Evolutionary conservation across 2,329 filamentous ascomycete genomes (phyloP).

Genomic region (Fusarium mangiferae): DNA sequence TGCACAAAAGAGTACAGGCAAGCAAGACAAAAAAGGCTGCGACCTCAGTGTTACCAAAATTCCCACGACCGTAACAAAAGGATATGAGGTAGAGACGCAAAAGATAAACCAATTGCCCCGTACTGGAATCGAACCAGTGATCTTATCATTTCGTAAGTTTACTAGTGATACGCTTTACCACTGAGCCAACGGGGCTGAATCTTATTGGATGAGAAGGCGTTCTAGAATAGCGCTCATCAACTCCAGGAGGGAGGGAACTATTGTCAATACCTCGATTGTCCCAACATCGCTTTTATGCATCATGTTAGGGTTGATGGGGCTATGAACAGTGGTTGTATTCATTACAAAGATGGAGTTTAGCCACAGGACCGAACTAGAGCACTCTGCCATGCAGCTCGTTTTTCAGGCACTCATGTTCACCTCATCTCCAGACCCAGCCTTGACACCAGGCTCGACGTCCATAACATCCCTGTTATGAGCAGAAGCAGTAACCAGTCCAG

Average conservation of each 20-base stretch:
- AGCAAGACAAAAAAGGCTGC: not conserved
- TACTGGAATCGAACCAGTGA: not conserved
- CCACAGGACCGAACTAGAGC: rapidly evolving
- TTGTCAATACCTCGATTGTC: no score
- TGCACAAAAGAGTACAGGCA: not conserved
- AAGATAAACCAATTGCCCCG: not conserved
- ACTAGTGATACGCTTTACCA: constrained; percentile 1
- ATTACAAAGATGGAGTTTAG: not conserved
- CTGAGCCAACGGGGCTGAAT: not conserved
- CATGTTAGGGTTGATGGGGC: not conserved
- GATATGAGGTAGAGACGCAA: rapidly evolving
- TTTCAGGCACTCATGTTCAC: not conserved
- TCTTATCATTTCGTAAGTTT: not conserved
- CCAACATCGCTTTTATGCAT: not conserved
- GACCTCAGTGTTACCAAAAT: rapidly evolving
- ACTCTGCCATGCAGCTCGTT: rapidly evolving
- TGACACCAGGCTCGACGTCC: constrained; percentile 9
- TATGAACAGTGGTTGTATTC: not conserved
- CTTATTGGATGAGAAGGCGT: rapidly evolving
- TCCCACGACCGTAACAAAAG: not conserved
- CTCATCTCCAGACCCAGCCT: constrained; percentile 13
- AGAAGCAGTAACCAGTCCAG: constrained; percentile 49
- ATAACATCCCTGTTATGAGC: not conserved
- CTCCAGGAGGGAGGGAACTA: rapidly evolving
- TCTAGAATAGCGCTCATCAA: rapidly evolving